Conservation (phyloP, 441 rosid genomes). For the Euphorbia schlechtendalii region DNA sequence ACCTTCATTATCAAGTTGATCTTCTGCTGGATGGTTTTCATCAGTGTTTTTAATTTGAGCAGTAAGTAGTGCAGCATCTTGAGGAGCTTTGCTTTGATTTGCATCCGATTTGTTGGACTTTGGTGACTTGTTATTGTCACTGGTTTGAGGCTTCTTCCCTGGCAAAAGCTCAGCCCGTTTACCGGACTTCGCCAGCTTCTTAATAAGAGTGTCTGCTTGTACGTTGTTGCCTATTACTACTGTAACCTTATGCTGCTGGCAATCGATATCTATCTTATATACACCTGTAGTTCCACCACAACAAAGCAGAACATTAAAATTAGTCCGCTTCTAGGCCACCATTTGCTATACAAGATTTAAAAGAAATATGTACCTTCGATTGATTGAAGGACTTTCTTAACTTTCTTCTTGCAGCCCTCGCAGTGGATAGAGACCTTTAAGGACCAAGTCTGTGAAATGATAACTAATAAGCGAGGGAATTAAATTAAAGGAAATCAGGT, state of each 20-base stretch:
- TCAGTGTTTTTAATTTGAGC: slow-evolving; percentile 16
- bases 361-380: slow-evolving; percentile 73
- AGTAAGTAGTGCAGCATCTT: slow-evolving; percentile 12
- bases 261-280: slow-evolving; percentile 36
- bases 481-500: too few relatives aligned
- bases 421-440: slow-evolving; percentile 63
- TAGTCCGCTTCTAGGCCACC: too few relatives aligned
- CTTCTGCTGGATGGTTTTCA: slow-evolving; percentile 11
- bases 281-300: slow-evolving; percentile 45
- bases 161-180: slow-evolving; percentile 64
- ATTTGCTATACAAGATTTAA: too few relatives aligned
- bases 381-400: slow-evolving; percentile 52
- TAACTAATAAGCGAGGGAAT: too few relatives aligned
- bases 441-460: slow-evolving; percentile 52
- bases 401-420: slow-evolving; percentile 68
- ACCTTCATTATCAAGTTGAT: slow-evolving; percentile 11
- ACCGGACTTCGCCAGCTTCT: slow-evolving; percentile 46
- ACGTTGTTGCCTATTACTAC: slow-evolving; percentile 61
- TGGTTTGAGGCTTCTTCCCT: slow-evolving; percentile 24
- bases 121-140: slow-evolving; percentile 27
- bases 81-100: slow-evolving; percentile 23
- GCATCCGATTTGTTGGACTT: slow-evolving; percentile 30
- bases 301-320: too few relatives aligned
- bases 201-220: slow-evolving; percentile 37
- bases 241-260: slow-evolving; percentile 52